Percentiles rank a stretch among this genome's conserved stretches.
Conservation (phyloP, 441 rosid species). For the Adansonia madagascariensis region DNA sequence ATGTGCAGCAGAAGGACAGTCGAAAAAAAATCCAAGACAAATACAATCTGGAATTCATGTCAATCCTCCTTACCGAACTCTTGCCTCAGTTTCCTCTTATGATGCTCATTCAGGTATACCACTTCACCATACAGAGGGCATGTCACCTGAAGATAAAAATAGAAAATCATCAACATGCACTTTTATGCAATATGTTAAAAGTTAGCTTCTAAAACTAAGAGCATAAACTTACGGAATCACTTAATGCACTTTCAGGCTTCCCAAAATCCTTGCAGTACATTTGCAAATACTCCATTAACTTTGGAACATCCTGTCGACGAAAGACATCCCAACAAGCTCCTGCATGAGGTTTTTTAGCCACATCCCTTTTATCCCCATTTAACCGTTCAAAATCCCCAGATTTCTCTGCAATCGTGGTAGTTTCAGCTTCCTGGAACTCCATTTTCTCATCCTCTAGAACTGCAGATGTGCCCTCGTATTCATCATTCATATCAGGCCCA, state of each 20-base stretch:
- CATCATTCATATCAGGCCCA: slow-evolving; percentile 41
- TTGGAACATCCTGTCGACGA: slow-evolving; percentile 76
- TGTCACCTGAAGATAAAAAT: slow-evolving; percentile 54
- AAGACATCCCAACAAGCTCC: slow-evolving; percentile 88
- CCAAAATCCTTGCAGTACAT: slow-evolving; percentile 44
- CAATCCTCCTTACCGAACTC: slow-evolving; percentile 61
- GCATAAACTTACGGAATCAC: slow-evolving; percentile 56
- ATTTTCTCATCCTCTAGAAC: slow-evolving; percentile 33
- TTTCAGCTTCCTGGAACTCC: slow-evolving; percentile 37
- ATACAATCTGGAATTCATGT: no score
- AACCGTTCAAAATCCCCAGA: slow-evolving; percentile 27
- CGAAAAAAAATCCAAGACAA: no score
- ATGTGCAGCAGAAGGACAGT: no score
- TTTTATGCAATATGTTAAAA: not conserved
- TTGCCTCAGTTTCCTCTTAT: slow-evolving; percentile 66
- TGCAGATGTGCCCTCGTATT: slow-evolving; percentile 34
- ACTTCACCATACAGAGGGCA: slow-evolving; percentile 67
- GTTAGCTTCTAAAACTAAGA: slow-evolving; percentile 9
- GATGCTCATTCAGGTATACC: slow-evolving; percentile 57
- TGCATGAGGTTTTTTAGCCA: slow-evolving; percentile 37
- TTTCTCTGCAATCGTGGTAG: slow-evolving; percentile 31
- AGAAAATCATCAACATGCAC: slow-evolving; percentile 34
- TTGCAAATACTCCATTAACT: slow-evolving; percentile 60
- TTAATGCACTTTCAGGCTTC: slow-evolving; percentile 37
- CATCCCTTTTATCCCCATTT: slow-evolving; percentile 31